These are phyloP conservation scores for Cercospora zeae-maydis DNA, from an alignment of 2,329 filamentous ascomycete genomes.

Conservation along the genomic window DNA sequence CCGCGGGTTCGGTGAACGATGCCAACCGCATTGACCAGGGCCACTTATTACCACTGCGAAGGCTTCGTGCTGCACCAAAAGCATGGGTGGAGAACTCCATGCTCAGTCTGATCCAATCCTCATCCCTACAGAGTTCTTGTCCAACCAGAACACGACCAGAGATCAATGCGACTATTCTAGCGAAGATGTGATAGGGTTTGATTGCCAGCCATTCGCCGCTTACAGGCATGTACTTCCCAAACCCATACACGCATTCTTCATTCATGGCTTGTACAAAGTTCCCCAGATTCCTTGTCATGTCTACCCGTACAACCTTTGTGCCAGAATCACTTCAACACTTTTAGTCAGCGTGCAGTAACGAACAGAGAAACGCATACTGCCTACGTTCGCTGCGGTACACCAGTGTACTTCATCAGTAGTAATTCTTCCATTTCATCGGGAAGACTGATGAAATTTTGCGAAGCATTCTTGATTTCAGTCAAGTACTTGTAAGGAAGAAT, in stretches of 20 bases:
- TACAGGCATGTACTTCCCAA: conserved; percentile 12
- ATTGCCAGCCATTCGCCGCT: conserved; percentile 10
- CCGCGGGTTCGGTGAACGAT: conserved; percentile 11
- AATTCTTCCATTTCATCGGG: conserved; percentile 19
- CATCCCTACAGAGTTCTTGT: conserved; percentile 11
- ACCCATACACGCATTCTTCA: conserved; percentile 15
- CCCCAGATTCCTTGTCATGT: conserved; percentile 15
- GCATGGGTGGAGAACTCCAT: conserved; percentile 17
- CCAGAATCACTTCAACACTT: conserved; percentile 12
- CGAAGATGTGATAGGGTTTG: conserved; percentile 15
- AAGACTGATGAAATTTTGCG: conserved; percentile 8
- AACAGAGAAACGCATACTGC: background rate
- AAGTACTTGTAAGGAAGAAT: conserved; percentile 14
- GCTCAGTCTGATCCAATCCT: conserved; percentile 15
- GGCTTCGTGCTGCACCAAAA: conserved; percentile 14
- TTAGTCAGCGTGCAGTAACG: background rate
- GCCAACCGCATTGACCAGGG: conserved; percentile 16
- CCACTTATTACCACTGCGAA: conserved; percentile 14
- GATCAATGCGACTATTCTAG: conserved; percentile 14
- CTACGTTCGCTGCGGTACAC: conserved; percentile 16
- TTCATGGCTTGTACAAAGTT: conserved; percentile 17
- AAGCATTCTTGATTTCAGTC: conserved; percentile 16
- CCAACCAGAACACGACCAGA: conserved; percentile 19
- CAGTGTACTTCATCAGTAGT: conserved; percentile 16
- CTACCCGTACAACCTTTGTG: conserved; percentile 16